Conservation (phyloP, 1,139 yeast genomes). For the Ogataea hybrid region DNA sequence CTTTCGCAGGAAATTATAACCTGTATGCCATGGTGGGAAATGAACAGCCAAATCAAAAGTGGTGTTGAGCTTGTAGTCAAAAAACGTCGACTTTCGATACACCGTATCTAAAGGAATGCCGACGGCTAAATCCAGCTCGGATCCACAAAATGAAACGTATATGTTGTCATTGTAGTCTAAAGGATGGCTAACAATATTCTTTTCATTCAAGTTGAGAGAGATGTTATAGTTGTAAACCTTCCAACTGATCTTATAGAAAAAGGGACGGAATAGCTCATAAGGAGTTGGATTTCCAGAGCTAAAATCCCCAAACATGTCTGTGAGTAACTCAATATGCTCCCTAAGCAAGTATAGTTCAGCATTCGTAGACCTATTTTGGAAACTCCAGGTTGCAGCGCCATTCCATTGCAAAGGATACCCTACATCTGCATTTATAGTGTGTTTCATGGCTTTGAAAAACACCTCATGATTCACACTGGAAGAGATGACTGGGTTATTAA, state of each 20-base stretch:
- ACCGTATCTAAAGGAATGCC: constrained; percentile 63
- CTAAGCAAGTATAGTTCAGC: constrained; percentile 67
- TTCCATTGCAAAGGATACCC: constrained; percentile 83
- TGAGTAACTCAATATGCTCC: constrained; percentile 75
- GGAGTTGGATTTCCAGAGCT: constrained; percentile 69
- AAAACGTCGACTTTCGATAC: constrained; percentile 52
- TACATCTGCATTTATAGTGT: constrained; percentile 53
- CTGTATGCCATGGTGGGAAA: constrained; percentile 92
- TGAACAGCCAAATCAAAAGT: constrained; percentile 65
- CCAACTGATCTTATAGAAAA: constrained; percentile 64
- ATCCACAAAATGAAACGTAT: constrained; percentile 72
- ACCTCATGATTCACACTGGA: constrained; percentile 90
- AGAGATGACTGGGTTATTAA: constrained; percentile 62
- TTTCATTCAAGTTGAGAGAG: constrained; percentile 77
- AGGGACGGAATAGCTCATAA: constrained; percentile 75
- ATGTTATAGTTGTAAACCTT: constrained; percentile 52
- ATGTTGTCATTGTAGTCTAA: constrained; percentile 79
- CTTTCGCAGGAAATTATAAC: constrained; percentile 63
- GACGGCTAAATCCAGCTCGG: constrained; percentile 45
- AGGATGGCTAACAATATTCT: constrained; percentile 85
- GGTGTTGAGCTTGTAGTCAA: constrained; percentile 54
- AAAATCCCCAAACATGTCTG: constrained; percentile 77
- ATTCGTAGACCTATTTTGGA: constrained; percentile 51
- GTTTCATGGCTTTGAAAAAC: constrained; percentile 61
- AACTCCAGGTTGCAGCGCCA: constrained; percentile 67